Conservation (phyloP, 495 filamentous ascomycete genomes). For the Chaetomium tenue region DNA sequence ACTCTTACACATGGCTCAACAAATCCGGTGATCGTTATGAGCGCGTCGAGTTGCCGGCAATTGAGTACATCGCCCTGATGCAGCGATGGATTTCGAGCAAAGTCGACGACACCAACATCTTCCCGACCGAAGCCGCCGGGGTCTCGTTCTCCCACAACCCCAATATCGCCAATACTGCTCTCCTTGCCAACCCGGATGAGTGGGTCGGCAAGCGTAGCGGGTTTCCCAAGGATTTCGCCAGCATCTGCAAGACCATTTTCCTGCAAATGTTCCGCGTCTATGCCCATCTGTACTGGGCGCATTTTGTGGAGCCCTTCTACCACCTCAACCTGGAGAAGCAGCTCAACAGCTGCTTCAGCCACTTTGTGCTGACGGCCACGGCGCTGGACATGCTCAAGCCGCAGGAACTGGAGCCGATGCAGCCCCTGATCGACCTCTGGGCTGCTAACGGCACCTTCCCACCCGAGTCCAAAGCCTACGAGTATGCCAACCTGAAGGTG, state of each 20-base stretch:
- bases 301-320: constrained; percentile 80
- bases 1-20: constrained; percentile 91
- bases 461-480: constrained; percentile 61
- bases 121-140: constrained; percentile 69
- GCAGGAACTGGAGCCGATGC: constrained; percentile 89
- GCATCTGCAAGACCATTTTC: constrained; percentile 86
- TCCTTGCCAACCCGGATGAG: constrained; percentile 57
- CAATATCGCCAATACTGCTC: constrained; percentile 57
- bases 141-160: constrained; percentile 57
- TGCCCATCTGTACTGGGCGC: constrained; percentile 82
- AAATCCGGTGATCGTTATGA: constrained; percentile 46
- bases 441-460: constrained; percentile 80
- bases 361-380: constrained; percentile 85
- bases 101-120: constrained; percentile 79
- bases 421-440: constrained; percentile 86
- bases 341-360: constrained; percentile 92
- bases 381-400: constrained; percentile 78
- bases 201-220: constrained; percentile 88
- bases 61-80: constrained; percentile 86
- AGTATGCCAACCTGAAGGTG: constrained; percentile 52
- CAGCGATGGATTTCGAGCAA: constrained; percentile 93
- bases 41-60: constrained; percentile 68
- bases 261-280: constrained; percentile 98
- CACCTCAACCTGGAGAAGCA: constrained; percentile 79
- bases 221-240: constrained; percentile 81